phyloP scores from a whole-genome alignment of 1,284 basidiomycete genomes.

The Cutaneotrichosporon sp. region DNA sequence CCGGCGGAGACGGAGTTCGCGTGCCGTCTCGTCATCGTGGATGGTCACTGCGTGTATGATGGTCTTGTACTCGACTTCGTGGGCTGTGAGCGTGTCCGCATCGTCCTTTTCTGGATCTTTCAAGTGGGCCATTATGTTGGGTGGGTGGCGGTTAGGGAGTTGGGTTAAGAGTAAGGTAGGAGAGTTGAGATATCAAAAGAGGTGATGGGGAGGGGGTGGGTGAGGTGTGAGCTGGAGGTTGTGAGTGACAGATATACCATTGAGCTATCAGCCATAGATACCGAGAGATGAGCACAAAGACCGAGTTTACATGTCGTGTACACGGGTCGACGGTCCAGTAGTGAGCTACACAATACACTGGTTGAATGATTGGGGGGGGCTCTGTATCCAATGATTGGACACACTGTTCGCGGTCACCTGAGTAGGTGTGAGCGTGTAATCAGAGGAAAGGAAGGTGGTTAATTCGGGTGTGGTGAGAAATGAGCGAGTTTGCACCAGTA shows the following conservation, averaged over 20 bases:
- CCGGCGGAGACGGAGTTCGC: constrained; percentile 32
- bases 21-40: constrained; percentile 22
- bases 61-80: constrained; percentile 16
- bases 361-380: too few species aligned
- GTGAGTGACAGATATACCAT: not conserved
- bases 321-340: too few species aligned
- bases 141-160: not conserved
- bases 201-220: not conserved
- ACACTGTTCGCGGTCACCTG: too few species aligned
- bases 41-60: constrained; percentile 32
- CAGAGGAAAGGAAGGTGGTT: too few species aligned
- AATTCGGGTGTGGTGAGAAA: too few species aligned
- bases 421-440: too few species aligned
- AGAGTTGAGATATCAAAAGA: not conserved
- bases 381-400: too few species aligned
- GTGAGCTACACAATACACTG: too few species aligned
- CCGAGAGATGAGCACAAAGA: too few species aligned
- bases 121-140: constrained; percentile 4
- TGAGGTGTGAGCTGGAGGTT: too few species aligned
- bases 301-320: too few species aligned
- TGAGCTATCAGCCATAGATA: not conserved
- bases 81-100: not conserved
- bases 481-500: constrained; percentile 5
- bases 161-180: not conserved
- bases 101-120: constrained; percentile 12